Base-by-base conservation (phyloP, 768 basidiomycete species). In the Suillus decipiens region DNA sequence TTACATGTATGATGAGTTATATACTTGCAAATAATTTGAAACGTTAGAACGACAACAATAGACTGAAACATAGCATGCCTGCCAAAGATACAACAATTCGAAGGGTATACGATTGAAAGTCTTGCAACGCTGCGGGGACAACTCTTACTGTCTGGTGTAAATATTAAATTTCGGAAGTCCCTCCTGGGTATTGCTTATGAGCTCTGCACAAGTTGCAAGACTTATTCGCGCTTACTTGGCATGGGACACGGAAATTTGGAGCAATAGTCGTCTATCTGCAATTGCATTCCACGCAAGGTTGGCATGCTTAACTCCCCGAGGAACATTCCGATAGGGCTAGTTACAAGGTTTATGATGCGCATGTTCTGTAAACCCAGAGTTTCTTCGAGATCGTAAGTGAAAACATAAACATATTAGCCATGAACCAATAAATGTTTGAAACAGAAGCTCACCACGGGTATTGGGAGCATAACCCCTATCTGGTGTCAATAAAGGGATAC, bases 1-100 rank as follows among this genome's bases (percentile, higher is more conserved):
- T 19, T 31, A 28, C 36, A 56, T 57, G 41, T 24, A 57, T 41
- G 37, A 57, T 57, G 41, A 57, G 56, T 57, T 57, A 57, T 57
- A 57, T 41, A 55, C 54, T 37, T 28, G 55, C 24, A 39, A 56
- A 28, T 28, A 39, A 9, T 12, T 19, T 24, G 31, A 19, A 57
- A 28, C 19, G 24, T 39, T 28, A 7, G 2, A 24, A 39, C 24
- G 5, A 36, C 22, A 57, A 24, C 37, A 39, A 41, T 41, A 17
- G 22, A 31, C 39, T n/a, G 56, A 17, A 11, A 39, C 54, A 37
- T 15, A 28, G 37, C 19, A 10, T 56, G 37, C 55, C 33, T 53
- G 51, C 33, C 51, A 36, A 14, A 17, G 22, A 22, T 57, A 57
- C 39, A 57, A 57, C 39, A 41, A 6, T 19, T 17, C 2, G 24